Base-by-base conservation (phyloP, 83 land plant genomes). In the Larix sibirica region DNA sequence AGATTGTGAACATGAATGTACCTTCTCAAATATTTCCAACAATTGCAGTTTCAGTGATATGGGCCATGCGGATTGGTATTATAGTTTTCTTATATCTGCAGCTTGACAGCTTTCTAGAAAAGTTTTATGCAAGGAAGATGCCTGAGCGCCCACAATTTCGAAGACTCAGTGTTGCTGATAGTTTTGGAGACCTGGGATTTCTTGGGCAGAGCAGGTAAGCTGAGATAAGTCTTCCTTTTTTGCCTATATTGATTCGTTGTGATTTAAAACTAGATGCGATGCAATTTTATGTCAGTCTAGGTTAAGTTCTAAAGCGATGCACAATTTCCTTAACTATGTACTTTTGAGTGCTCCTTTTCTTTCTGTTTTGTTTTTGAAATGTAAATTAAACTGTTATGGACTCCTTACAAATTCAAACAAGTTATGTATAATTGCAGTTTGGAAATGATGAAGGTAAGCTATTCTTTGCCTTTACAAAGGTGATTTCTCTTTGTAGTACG, bases 181-280 rank as follows among this genome's bases (percentile, higher is more conserved):
- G 82, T 59, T 85, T 78, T 9, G 86, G 79, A 54, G 83, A 82
- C 40, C 98, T 97, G 65, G 99, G 99, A 71, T 90, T 95, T 60
- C 86, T 97, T 81, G 98, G 98, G 23, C 91, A 97, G 87, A 97
- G 99, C 84, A 85, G 99, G 99, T 97, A 87, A 80, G 89, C 56
- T 9, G 56, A 50, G 12, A 9, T 50, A 50, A 50, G 56, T 9
- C 56, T 50, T 50, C 18, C 1, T 70, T 38, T 31, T 18, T 81
- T 31, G 1, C 20, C 75, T 64, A 21, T 61, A 18, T 81, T 18
- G 36, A 31, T 61, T 21, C 21, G 2, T 58, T 21, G 80, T n/a
- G n/a, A 21, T 20, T 65, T 31, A 44, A 74, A 7, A 50, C 13
- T 50, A 50, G 3, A 50, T 10, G 13, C 2, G 10, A 50, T 1